Percentiles rank a stretch among this genome's conserved stretches.
phyloP scores from a whole-genome alignment of 2,329 filamentous ascomycete genomes.

The Cercospora brassicicola region DNA sequence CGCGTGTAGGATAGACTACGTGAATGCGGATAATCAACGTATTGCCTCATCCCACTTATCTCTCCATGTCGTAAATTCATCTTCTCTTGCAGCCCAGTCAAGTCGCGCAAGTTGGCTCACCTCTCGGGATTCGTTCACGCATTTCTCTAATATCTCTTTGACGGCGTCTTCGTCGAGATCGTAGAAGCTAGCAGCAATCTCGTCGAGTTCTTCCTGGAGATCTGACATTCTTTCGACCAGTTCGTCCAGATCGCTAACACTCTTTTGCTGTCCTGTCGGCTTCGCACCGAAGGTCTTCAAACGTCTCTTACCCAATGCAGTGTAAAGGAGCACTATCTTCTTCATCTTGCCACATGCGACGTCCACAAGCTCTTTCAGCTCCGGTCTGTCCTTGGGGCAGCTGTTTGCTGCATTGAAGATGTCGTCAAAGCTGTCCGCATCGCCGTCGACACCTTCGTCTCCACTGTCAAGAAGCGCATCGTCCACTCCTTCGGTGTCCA shows the following conservation, averaged over 20 bases:
- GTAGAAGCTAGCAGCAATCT: conserved; percentile 72
- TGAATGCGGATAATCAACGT: conserved; percentile 23
- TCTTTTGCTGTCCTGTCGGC: conserved; percentile 18
- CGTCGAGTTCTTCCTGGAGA: conserved; percentile 68
- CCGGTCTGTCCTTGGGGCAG: conserved; percentile 64
- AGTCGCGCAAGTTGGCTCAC: conserved; percentile 58
- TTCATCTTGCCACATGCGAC: conserved; percentile 64
- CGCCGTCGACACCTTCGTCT: conserved; percentile 43
- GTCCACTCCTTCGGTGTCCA: conserved; percentile 42
- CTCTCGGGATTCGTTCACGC: conserved; percentile 60
- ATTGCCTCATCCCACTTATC: conserved; percentile 52
- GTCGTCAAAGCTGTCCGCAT: conserved; percentile 61
- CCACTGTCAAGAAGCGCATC: conserved; percentile 42
- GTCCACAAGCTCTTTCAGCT: conserved; percentile 67
- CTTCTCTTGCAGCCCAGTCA: conserved; percentile 64
- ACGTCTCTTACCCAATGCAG: conserved; percentile 68
- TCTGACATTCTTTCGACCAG: conserved; percentile 57
- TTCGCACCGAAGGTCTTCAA: conserved; percentile 50
- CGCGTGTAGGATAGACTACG: background rate
- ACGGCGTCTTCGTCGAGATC: conserved; percentile 62
- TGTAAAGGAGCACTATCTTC: conserved; percentile 67
- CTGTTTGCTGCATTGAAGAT: conserved; percentile 63
- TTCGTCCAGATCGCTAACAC: conserved; percentile 52
- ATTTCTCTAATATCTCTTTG: conserved; percentile 59
- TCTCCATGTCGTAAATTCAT: conserved; percentile 80